Percentiles rank a stretch among this genome's conserved stretches.
These are phyloP conservation scores for Fragaria ananassa DNA, from an alignment of 306 rosid genomes.

Conservation along the genomic window DNA sequence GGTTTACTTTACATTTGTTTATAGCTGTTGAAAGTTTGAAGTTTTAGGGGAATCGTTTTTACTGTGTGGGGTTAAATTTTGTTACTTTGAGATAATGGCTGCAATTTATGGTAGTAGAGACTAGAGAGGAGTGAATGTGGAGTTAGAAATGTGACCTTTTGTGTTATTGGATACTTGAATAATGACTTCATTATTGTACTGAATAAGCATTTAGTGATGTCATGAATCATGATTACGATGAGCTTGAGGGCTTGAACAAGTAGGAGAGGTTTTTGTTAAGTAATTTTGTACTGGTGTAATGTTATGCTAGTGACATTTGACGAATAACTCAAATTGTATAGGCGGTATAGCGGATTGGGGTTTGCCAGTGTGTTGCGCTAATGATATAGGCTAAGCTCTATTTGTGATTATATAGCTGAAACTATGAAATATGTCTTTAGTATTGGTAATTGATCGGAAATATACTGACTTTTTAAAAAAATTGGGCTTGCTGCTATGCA, in stretches of 20 bases:
- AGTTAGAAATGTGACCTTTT: not conserved
- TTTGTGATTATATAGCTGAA: not conserved
- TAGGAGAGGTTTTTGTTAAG: not conserved
- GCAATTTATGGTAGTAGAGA: not conserved
- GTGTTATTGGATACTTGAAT: not conserved
- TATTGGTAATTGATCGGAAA: not conserved
- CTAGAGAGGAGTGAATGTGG: not conserved
- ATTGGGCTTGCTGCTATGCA: not conserved
- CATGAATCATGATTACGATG: not conserved
- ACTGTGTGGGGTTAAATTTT: not conserved
- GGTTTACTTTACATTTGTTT: slow-evolving; percentile 35
- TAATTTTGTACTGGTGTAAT: not conserved
- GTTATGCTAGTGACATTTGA: not conserved
- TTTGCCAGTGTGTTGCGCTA: not conserved
- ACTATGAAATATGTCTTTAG: not conserved
- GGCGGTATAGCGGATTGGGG: not conserved
- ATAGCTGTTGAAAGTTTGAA: not conserved
- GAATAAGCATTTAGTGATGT: not conserved
- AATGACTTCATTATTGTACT: not conserved
- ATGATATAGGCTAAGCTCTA: not conserved
- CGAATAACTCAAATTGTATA: not conserved
- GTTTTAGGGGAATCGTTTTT: not conserved
- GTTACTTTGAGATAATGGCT: not conserved
- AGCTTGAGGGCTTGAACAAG: not conserved
- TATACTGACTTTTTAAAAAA: not conserved